These are phyloP conservation scores for Whalleya microplaca DNA, from an alignment of 2,329 filamentous ascomycete genomes.

Conservation along the genomic window DNA sequence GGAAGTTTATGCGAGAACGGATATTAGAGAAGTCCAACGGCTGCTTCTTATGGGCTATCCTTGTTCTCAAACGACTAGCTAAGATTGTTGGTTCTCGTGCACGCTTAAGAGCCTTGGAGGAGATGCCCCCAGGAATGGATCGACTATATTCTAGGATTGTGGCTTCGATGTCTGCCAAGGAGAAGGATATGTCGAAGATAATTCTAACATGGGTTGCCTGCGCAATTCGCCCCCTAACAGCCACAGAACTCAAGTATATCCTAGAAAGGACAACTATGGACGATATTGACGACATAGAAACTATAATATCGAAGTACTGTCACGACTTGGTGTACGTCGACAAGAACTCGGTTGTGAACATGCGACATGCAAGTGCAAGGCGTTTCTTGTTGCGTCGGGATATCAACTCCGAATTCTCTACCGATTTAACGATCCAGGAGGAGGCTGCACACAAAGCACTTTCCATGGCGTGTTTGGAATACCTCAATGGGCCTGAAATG, in stretches of 20 bases:
- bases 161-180: constrained; percentile 37
- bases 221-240: constrained; percentile 38
- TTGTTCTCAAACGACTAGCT: constrained; percentile 39
- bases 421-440: constrained; percentile 27
- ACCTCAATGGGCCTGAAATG: constrained; percentile 33
- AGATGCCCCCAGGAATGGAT: constrained; percentile 41
- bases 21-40: constrained; percentile 42
- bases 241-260: constrained; percentile 39
- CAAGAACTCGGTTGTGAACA: constrained; percentile 34
- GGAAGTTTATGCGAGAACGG: constrained; percentile 27
- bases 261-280: constrained; percentile 29
- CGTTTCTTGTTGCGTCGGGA: constrained; percentile 33
- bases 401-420: constrained; percentile 35
- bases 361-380: constrained; percentile 45
- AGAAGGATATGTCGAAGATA: constrained; percentile 35
- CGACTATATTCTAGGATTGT: constrained; percentile 39
- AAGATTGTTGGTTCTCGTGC: constrained; percentile 16
- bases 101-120: constrained; percentile 28
- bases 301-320: constrained; percentile 36
- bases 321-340: constrained; percentile 43
- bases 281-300: constrained; percentile 38
- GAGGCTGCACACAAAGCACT: constrained; percentile 37
- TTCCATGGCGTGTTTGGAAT: constrained; percentile 39
- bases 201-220: constrained; percentile 44
- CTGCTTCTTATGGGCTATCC: constrained; percentile 42